A percentile compares a stretch with the other conserved stretches of the same genome.
Evolutionary conservation across 2,329 filamentous ascomycete genomes (phyloP).

Genomic region (Chrysosporium keratinophilum): DNA sequence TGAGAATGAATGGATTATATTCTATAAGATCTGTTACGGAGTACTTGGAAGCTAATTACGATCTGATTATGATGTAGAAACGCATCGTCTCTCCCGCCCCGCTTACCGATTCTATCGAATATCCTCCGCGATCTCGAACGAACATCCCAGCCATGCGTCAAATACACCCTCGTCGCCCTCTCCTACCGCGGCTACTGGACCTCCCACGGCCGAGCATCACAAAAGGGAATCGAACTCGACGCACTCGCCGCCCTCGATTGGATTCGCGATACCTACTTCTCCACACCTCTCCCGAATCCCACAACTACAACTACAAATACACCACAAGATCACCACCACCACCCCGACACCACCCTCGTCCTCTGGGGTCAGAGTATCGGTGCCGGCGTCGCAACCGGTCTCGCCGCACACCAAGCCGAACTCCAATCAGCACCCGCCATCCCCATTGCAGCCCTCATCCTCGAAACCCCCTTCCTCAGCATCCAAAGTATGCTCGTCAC

Average conservation of each 20-base stretch:
- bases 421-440: constrained; percentile 12
- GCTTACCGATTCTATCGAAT: constrained; percentile 39
- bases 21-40: not conserved
- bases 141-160: constrained; percentile 10
- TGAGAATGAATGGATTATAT: not conserved
- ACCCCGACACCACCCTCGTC: constrained; percentile 6
- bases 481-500: constrained; percentile 59
- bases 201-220: constrained; percentile 59
- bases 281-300: not conserved
- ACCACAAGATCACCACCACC: too few species aligned
- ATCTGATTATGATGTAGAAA: constrained; percentile 22
- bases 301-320: not conserved
- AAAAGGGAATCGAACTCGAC: constrained; percentile 60
- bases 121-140: constrained; percentile 27
- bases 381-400: constrained; percentile 57
- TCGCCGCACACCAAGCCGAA: constrained; percentile 32
- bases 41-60: not conserved
- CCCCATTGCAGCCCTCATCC: constrained; percentile 44
- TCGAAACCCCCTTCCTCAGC: constrained; percentile 68
- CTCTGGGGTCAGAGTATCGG: constrained; percentile 35
- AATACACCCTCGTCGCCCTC: constrained; percentile 34
- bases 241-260: constrained; percentile 54
- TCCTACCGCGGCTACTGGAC: constrained; percentile 69
- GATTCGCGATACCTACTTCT: constrained; percentile 40
- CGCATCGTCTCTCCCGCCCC: constrained; percentile 37